Percentiles rank a stretch among this genome's conserved stretches.
These are phyloP conservation scores for Stemphylium beticola DNA, from an alignment of 2,329 filamentous ascomycete genomes.

Conservation along the genomic window DNA sequence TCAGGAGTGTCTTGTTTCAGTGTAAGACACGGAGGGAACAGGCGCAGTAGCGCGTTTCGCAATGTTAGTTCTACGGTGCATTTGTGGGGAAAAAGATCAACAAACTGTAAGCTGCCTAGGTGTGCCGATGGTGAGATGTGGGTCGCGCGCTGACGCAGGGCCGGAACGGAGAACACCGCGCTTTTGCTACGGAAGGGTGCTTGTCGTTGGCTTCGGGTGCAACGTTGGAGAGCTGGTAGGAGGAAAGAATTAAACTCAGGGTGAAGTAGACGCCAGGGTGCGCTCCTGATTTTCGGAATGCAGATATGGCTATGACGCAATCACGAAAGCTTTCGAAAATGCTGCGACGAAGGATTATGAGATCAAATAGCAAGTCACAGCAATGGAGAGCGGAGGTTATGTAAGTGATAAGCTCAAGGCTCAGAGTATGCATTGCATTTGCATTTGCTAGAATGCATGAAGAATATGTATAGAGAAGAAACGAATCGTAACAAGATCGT, in stretches of 20 bases:
- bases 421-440: conserved; percentile 6
- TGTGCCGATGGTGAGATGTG: neutral
- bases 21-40: neutral
- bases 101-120: neutral
- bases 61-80: neutral
- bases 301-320: no score
- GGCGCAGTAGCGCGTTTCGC: neutral
- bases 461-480: conserved; percentile 2
- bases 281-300: no score
- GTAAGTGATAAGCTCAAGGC: neutral
- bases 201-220: no score
- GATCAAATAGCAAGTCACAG: neutral
- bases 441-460: neutral
- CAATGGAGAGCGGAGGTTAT: neutral
- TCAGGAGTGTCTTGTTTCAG: neutral
- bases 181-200: no score
- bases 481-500: conserved; percentile 6
- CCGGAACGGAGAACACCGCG: neutral
- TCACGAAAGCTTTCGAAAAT: no score
- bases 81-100: neutral
- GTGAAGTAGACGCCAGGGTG: no score
- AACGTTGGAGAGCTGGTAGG: no score
- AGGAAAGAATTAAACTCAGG: no score
- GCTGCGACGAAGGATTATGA: no score
- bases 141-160: neutral